Percentiles rank a stretch among this genome's conserved stretches.
Evolutionary conservation across 179 eudicot species (phyloP).

Genomic region (Patellifolia procumbens): DNA sequence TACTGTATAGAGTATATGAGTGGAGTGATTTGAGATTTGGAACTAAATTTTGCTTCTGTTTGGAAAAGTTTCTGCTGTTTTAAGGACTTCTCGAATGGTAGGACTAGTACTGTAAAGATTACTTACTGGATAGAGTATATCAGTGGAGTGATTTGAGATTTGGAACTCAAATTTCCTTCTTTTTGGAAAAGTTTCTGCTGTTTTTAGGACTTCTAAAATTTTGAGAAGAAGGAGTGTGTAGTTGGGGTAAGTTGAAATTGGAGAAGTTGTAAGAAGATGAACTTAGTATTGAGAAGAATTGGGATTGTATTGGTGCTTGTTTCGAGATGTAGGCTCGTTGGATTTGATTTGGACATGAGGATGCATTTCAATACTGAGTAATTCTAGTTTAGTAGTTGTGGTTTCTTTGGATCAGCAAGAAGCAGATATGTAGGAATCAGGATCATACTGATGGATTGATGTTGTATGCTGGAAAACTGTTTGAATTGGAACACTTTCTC

Average conservation of each 20-base stretch:
- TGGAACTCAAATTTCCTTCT: too few relatives aligned
- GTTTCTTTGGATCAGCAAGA: background rate
- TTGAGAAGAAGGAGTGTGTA: too few relatives aligned
- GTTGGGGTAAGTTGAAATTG: background rate
- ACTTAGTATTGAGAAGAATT: background rate
- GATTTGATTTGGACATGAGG: background rate
- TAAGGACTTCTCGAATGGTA: too few relatives aligned
- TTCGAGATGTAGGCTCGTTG: background rate
- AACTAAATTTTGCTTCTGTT: background rate
- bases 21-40: background rate
- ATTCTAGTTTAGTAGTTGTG: background rate
- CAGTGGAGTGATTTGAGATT: too few relatives aligned
- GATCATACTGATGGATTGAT: background rate
- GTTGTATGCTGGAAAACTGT: background rate
- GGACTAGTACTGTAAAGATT: too few relatives aligned
- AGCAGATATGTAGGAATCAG: background rate
- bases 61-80: background rate
- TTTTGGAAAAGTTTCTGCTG: too few relatives aligned
- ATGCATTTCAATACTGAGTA: background rate
- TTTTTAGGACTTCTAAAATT: too few relatives aligned
- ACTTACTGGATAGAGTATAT: too few relatives aligned
- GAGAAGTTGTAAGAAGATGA: background rate
- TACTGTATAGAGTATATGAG: background rate
- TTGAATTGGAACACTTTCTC: too few relatives aligned
- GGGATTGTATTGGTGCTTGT: background rate